These are phyloP conservation scores for Cercospora brassicicola DNA, from an alignment of 2,329 filamentous ascomycete species.

Conservation along the genomic window DNA sequence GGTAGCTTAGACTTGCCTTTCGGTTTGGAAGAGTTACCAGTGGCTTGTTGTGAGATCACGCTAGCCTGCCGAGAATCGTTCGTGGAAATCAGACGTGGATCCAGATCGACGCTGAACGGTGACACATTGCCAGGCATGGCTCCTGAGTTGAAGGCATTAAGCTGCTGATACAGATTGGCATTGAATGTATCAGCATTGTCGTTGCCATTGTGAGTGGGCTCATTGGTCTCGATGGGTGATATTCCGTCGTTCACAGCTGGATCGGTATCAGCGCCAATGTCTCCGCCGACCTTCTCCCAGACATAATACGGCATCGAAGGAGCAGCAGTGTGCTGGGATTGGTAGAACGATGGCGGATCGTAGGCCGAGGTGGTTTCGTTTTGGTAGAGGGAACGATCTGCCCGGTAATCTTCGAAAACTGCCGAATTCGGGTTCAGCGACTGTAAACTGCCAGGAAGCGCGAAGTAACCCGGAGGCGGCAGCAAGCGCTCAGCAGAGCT, in stretches of 20 bases:
- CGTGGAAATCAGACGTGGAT: background rate
- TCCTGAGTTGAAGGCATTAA: background rate
- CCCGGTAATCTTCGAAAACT: background rate
- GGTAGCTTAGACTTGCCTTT: background rate
- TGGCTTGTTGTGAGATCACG: background rate
- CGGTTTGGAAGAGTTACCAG: background rate
- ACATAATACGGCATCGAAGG: background rate
- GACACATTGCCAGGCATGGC: background rate
- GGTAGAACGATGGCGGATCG: background rate
- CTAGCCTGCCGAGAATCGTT: background rate
- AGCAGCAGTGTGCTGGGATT: background rate
- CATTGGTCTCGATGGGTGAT: background rate
- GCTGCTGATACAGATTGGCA: background rate
- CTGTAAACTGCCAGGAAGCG: background rate
- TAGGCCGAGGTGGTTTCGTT: background rate
- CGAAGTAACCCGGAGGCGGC: background rate
- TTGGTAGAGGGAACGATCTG: background rate
- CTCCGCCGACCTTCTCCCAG: background rate
- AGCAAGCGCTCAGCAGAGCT: background rate
- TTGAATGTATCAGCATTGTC: background rate
- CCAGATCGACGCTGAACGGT: background rate
- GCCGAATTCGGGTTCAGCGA: background rate
- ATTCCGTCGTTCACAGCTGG: background rate
- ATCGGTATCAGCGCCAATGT: background rate
- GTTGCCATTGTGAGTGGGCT: background rate